A percentile compares a stretch with the other conserved stretches of the same genome.
Evolutionary conservation across 768 basidiomycete species (phyloP).

Genomic region (Leccinum disarticulatum): DNA sequence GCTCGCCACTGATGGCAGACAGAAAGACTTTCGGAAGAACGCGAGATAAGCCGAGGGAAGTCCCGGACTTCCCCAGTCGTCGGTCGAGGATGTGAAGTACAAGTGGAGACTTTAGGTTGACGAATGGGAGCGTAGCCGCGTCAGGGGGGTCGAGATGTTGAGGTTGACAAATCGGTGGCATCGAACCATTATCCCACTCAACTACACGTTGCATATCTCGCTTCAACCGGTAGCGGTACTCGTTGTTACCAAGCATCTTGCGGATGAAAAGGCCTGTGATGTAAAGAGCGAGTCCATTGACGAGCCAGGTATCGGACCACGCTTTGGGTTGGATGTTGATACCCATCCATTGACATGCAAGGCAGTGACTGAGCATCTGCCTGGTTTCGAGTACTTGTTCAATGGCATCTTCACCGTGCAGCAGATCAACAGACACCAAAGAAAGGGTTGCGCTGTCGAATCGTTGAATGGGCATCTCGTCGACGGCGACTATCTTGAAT

Average conservation of each 20-base stretch:
- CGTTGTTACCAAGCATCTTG: slow-evolving; percentile 91
- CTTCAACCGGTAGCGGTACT: slow-evolving; percentile 92
- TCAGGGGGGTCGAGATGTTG: slow-evolving; percentile 85
- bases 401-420: slow-evolving; percentile 86
- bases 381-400: slow-evolving; percentile 93
- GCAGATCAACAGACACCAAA: slow-evolving; percentile 73
- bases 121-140: slow-evolving; percentile 72
- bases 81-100: slow-evolving; percentile 95
- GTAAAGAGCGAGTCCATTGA: slow-evolving; percentile 89
- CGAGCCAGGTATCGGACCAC: slow-evolving; percentile 96
- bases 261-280: slow-evolving; percentile 86
- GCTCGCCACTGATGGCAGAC: slow-evolving; percentile 89
- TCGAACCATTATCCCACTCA: slow-evolving; percentile 80
- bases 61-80: slow-evolving; percentile 91
- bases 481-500: slow-evolving; percentile 92
- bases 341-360: slow-evolving; percentile 96
- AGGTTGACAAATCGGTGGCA: slow-evolving; percentile 94
- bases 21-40: slow-evolving; percentile 95
- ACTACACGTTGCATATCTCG: slow-evolving; percentile 95
- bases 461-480: slow-evolving; percentile 77
- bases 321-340: slow-evolving; percentile 93
- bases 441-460: slow-evolving; percentile 86
- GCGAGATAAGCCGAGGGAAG: slow-evolving; percentile 89
- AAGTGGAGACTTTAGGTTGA: slow-evolving; percentile 95
- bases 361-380: slow-evolving; percentile 79